Conservation (phyloP, 140 eudicot genomes). For the Artemisia princeps region DNA sequence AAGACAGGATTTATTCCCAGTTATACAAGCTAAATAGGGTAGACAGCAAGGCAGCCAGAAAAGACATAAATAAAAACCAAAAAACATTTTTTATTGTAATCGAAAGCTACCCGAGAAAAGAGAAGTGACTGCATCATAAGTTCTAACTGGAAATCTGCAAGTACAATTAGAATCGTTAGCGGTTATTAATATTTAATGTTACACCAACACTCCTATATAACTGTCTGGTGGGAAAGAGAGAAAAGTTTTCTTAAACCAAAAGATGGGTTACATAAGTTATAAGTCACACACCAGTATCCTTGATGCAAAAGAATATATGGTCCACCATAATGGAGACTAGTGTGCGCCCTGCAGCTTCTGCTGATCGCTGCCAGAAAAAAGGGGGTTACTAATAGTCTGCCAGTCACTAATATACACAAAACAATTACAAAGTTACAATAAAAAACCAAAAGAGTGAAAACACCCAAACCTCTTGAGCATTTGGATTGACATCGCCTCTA, state of each 20-base stretch:
- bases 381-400: constrained; percentile 23
- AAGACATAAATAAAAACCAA: constrained; percentile 14
- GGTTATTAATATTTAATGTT: constrained; percentile 12
- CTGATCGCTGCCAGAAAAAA: constrained; percentile 52
- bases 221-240: neutral
- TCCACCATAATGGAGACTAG: constrained; percentile 81
- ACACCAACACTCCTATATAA: constrained; percentile 12
- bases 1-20: constrained; percentile 3
- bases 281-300: constrained; percentile 67
- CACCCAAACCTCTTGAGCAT: constrained; percentile 54
- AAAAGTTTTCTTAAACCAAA: neutral
- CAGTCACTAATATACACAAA: constrained; percentile 9
- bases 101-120: constrained; percentile 72
- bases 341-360: constrained; percentile 96
- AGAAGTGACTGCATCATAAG: constrained; percentile 85
- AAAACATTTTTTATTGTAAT: neutral
- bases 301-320: constrained; percentile 82
- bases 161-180: constrained; percentile 30
- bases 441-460: constrained; percentile 10
- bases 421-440: constrained; percentile 11
- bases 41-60: constrained; percentile 13
- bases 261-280: neutral
- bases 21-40: constrained; percentile 8
- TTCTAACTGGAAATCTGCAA: constrained; percentile 91
- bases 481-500: constrained; percentile 83